Evolutionary conservation across 202 grass and related monocot species (phyloP).

Genomic region (Panicum virgatum): DNA sequence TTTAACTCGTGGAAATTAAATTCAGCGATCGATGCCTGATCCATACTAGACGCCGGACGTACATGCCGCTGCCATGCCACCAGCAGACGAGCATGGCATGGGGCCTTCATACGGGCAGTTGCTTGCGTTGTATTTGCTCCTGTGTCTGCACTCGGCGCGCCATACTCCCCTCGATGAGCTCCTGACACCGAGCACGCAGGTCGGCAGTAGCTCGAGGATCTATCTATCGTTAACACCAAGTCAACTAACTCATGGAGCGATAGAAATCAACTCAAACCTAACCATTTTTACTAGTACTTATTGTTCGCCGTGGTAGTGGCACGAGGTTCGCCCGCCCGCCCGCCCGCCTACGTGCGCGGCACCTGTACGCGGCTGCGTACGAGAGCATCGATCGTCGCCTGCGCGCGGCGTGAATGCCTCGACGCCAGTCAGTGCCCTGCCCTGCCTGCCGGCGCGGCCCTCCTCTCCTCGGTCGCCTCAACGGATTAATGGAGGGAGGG

Average conservation of each 20-base stretch:
- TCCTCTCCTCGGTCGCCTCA: slow-evolving; percentile 5
- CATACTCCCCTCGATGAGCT: not conserved
- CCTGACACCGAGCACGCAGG: not conserved
- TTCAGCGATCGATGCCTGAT: not conserved
- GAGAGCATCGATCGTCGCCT: not conserved
- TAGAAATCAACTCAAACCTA: too few relatives aligned
- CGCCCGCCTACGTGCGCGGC: not conserved
- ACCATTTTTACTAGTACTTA: too few relatives aligned
- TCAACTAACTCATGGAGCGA: too few relatives aligned
- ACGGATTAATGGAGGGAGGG: not conserved
- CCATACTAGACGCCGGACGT: not conserved
- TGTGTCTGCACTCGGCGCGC: not conserved
- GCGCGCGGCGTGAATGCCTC: slow-evolving; percentile 14
- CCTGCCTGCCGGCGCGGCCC: not conserved
- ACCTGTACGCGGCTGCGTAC: not conserved
- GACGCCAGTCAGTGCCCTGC: not conserved
- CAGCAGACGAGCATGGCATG: not conserved
- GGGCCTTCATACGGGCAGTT: not conserved
- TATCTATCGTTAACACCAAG: too few relatives aligned
- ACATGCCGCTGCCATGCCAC: not conserved
- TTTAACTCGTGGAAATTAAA: not conserved
- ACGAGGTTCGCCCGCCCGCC: not conserved
- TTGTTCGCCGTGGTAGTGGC: too few relatives aligned
- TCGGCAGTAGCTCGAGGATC: not conserved
- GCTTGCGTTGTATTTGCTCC: not conserved